Evolutionary conservation across 148 eudicot species (phyloP).

Genomic region (Silene latifolia): DNA sequence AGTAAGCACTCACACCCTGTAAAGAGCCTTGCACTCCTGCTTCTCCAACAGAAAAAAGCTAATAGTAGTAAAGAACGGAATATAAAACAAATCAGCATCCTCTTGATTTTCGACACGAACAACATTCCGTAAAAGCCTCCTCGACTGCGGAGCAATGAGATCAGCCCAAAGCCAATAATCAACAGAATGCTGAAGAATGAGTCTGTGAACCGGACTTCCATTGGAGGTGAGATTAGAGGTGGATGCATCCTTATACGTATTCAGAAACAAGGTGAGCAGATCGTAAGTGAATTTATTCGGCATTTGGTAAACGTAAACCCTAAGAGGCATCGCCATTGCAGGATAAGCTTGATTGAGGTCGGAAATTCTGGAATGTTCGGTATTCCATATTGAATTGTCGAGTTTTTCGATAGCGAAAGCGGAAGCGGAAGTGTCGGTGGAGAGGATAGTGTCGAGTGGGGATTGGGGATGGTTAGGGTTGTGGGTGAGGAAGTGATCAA

Average conservation of each 20-base stretch:
- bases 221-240: constrained; percentile 81
- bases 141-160: constrained; percentile 78
- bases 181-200: constrained; percentile 88
- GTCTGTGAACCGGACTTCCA: constrained; percentile 87
- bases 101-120: constrained; percentile 69
- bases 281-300: constrained; percentile 84
- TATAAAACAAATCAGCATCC: constrained; percentile 86
- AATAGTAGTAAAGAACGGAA: constrained; percentile 93
- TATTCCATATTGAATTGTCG: constrained; percentile 51
- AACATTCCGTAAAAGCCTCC: constrained; percentile 72
- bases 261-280: constrained; percentile 61
- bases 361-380: constrained; percentile 39
- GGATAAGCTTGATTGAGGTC: constrained; percentile 25
- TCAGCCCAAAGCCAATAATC: constrained; percentile 98
- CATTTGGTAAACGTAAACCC: constrained; percentile 95
- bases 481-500: constrained; percentile 54
- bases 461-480: constrained; percentile 18
- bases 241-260: constrained; percentile 56
- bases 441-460: constrained; percentile 36
- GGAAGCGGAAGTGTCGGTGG: neutral
- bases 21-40: constrained; percentile 96
- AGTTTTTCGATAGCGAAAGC: constrained; percentile 35
- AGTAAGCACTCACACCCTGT: constrained; percentile 98
- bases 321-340: constrained; percentile 33
- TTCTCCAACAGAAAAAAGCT: constrained; percentile 91